A percentile compares a stretch with the other conserved stretches of the same genome.
Conservation (phyloP, 805 yeast species). For the Brettanomyces naardenensis region DNA sequence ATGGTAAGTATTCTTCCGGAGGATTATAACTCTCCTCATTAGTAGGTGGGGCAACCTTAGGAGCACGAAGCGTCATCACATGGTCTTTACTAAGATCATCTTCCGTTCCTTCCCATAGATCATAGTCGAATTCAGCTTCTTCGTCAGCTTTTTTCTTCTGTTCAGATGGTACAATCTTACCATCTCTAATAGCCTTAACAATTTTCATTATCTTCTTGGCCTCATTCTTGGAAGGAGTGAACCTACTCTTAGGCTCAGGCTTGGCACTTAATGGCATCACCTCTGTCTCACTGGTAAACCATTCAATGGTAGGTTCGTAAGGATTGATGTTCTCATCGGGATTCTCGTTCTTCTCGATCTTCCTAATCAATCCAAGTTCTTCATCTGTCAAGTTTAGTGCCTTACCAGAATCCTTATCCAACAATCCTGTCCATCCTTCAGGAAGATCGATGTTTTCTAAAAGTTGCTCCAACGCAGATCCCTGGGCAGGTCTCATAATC, state of each 20-base stretch:
- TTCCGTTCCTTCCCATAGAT: constrained; percentile 74
- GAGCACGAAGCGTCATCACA: constrained; percentile 89
- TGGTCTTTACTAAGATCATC: constrained; percentile 57
- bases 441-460: constrained; percentile 90
- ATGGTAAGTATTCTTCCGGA: constrained; percentile 86
- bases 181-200: constrained; percentile 93
- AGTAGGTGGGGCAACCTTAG: constrained; percentile 92
- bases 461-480: constrained; percentile 86
- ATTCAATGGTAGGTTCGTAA: constrained; percentile 89
- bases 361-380: constrained; percentile 81
- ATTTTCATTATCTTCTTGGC: constrained; percentile 95
- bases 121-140: constrained; percentile 43
- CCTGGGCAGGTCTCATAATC: constrained; percentile 97
- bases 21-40: constrained; percentile 96
- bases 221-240: constrained; percentile 94
- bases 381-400: constrained; percentile 76
- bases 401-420: constrained; percentile 84
- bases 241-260: constrained; percentile 97
- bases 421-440: constrained; percentile 96
- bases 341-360: constrained; percentile 76
- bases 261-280: constrained; percentile 86
- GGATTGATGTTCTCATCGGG: constrained; percentile 79
- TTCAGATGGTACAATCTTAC: constrained; percentile 77
- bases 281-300: constrained; percentile 85
- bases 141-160: constrained; percentile 42